A percentile compares a stretch with the other conserved stretches of the same genome.
These are phyloP conservation scores for Septoria linicola DNA, from an alignment of 2,329 filamentous ascomycete species.

Conservation along the genomic window DNA sequence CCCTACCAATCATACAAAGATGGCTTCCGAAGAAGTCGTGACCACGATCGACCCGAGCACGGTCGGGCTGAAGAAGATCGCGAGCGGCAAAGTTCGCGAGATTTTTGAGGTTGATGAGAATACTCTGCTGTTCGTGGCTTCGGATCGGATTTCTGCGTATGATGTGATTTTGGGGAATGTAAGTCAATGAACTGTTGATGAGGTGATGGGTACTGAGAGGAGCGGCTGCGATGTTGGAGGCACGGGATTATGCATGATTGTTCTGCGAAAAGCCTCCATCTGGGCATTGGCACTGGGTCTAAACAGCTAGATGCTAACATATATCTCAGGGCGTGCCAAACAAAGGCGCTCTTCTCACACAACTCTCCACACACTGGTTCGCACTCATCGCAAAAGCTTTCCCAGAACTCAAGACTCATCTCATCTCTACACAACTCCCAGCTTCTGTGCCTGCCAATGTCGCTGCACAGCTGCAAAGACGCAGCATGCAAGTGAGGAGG, in stretches of 20 bases:
- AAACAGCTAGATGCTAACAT: no score
- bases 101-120: conserved; percentile 70
- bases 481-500: conserved; percentile 75
- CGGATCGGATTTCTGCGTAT: conserved; percentile 92
- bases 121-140: conserved; percentile 77
- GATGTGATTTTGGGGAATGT: conserved; percentile 86
- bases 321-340: conserved; percentile 68
- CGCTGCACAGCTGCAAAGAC: conserved; percentile 50
- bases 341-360: conserved; percentile 67
- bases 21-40: conserved; percentile 9
- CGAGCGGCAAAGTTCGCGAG: conserved; percentile 75
- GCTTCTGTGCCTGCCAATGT: conserved; percentile 43
- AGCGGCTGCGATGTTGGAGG: no score
- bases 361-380: conserved; percentile 70
- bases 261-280: no score
- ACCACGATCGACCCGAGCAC: conserved; percentile 10
- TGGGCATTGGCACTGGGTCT: no score
- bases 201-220: no score
- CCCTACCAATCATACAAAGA: conserved; percentile 2
- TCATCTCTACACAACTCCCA: conserved; percentile 60
- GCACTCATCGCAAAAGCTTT: conserved; percentile 56
- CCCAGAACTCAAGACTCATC: conserved; percentile 62
- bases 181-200: no score
- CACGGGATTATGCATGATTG: no score
- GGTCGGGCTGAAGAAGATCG: conserved; percentile 48